These are phyloP conservation scores for Vinca minor DNA, from an alignment of 257 asterid genomes.

Conservation along the genomic window DNA sequence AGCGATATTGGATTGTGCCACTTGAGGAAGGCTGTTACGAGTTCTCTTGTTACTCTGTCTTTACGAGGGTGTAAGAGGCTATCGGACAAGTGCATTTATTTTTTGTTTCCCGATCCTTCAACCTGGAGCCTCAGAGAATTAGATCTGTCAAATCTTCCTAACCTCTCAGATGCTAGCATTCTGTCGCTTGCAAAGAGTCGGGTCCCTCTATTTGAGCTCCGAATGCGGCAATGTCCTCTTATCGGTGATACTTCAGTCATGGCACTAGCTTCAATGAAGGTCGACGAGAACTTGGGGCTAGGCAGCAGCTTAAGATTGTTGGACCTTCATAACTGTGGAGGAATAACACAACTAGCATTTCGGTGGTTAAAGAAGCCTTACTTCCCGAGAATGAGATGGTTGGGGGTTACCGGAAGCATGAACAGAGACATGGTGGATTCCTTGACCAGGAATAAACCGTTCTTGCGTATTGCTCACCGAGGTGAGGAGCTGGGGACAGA, in stretches of 20 bases:
- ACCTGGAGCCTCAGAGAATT: constrained; percentile 53
- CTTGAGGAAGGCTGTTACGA: constrained; percentile 51
- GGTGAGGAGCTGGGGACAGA: constrained; percentile 79
- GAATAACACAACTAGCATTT: constrained; percentile 64
- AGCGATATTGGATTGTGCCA: constrained; percentile 69
- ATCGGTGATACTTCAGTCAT: constrained; percentile 78
- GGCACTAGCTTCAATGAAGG: constrained; percentile 77
- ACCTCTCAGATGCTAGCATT: constrained; percentile 64
- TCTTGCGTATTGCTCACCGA: constrained; percentile 44
- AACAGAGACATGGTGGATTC: constrained; percentile 54
- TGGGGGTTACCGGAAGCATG: constrained; percentile 59
- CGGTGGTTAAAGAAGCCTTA: constrained; percentile 85
- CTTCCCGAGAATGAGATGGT: constrained; percentile 86
- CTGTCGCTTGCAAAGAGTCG: constrained; percentile 58
- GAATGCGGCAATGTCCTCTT: constrained; percentile 86
- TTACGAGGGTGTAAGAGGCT: constrained; percentile 87
- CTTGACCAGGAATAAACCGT: constrained; percentile 55
- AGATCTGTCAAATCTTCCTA: constrained; percentile 76
- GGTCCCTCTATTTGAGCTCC: constrained; percentile 59
- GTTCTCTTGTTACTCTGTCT: constrained; percentile 57
- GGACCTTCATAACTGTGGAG: constrained; percentile 86
- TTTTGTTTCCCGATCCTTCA: constrained; percentile 44
- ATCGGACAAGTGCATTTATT: constrained; percentile 64
- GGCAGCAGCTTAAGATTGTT: constrained; percentile 66
- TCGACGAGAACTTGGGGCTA: constrained; percentile 50